A percentile compares a stretch with the other conserved stretches of the same genome.
These are phyloP conservation scores for Penicillium brasilianum DNA, from an alignment of 2,329 filamentous ascomycete species.

Conservation along the genomic window DNA sequence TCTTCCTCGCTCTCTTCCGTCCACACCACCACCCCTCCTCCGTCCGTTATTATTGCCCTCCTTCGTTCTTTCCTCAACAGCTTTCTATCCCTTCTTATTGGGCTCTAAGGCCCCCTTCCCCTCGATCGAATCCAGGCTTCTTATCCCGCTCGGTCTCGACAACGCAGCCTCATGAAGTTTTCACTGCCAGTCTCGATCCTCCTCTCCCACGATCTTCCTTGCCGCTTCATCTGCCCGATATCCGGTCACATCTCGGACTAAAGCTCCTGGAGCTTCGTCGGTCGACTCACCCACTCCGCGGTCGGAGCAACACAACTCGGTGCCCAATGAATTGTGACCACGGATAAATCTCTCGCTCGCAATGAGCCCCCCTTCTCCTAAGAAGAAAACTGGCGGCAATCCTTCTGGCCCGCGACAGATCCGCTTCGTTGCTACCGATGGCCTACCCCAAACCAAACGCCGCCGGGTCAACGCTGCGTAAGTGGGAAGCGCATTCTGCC, in stretches of 20 bases:
- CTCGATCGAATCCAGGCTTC: neutral
- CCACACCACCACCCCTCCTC: slow-evolving; percentile 6
- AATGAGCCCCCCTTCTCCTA: slow-evolving; percentile 47
- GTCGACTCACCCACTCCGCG: neutral
- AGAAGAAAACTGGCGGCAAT: slow-evolving; percentile 42
- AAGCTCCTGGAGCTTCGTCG: slow-evolving; percentile 9
- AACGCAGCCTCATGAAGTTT: slow-evolving; percentile 25
- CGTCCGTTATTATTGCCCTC: slow-evolving; percentile 5
- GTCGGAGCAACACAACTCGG: slow-evolving; percentile 9
- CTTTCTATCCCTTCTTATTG: slow-evolving; percentile 25
- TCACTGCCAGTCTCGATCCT: slow-evolving; percentile 14
- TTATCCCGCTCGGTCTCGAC: neutral
- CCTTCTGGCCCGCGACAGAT: slow-evolving; percentile 55
- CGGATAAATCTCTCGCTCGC: slow-evolving; percentile 43
- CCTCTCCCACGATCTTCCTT: slow-evolving; percentile 20
- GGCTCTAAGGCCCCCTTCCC: slow-evolving; percentile 24
- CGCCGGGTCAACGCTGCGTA: slow-evolving; percentile 80
- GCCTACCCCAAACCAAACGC: slow-evolving; percentile 78
- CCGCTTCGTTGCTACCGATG: slow-evolving; percentile 81
- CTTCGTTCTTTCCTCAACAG: slow-evolving; percentile 2
- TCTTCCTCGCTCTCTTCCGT: neutral
- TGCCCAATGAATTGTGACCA: slow-evolving; percentile 42
- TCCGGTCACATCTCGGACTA: slow-evolving; percentile 3
- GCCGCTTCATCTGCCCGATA: slow-evolving; percentile 20
- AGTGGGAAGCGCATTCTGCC: slow-evolving; percentile 36